phyloP scores from a whole-genome alignment of 768 basidiomycete genomes.

The Dioszegia aurantiaca region DNA sequence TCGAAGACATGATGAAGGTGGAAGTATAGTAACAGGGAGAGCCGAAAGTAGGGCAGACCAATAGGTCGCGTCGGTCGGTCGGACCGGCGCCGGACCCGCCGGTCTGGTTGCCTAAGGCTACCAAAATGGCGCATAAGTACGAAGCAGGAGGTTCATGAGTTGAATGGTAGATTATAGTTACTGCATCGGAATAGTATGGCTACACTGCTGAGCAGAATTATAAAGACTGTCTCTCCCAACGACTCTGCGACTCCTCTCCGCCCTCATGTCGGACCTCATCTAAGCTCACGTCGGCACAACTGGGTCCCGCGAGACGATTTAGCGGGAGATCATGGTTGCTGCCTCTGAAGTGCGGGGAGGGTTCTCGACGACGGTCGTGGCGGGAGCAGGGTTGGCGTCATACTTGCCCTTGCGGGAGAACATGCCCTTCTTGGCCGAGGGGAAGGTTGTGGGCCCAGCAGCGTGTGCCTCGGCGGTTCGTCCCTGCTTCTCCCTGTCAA shows the following conservation, averaged over 20 bases:
- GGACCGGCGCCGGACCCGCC: constrained; percentile 10
- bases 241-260: background rate
- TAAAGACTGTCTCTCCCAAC: background rate
- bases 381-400: constrained; percentile 18
- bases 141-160: no score
- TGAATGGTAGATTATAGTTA: background rate
- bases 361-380: constrained; percentile 6
- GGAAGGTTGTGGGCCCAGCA: background rate
- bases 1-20: constrained; percentile 3
- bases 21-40: no score
- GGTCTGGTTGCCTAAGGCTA: no score
- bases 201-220: constrained; percentile 9
- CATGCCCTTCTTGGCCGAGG: constrained; percentile 28
- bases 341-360: constrained; percentile 7
- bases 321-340: background rate
- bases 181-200: background rate
- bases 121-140: no score
- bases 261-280: background rate
- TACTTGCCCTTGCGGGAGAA: constrained; percentile 29
- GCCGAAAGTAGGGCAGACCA: no score
- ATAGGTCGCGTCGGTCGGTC: no score
- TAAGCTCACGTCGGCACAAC: no score
- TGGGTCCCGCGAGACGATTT: background rate
- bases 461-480: constrained; percentile 14
- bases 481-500: constrained; percentile 36